These are phyloP conservation scores for Pezicula neosporulosa DNA, from an alignment of 2,329 filamentous ascomycete genomes.

Conservation along the genomic window DNA sequence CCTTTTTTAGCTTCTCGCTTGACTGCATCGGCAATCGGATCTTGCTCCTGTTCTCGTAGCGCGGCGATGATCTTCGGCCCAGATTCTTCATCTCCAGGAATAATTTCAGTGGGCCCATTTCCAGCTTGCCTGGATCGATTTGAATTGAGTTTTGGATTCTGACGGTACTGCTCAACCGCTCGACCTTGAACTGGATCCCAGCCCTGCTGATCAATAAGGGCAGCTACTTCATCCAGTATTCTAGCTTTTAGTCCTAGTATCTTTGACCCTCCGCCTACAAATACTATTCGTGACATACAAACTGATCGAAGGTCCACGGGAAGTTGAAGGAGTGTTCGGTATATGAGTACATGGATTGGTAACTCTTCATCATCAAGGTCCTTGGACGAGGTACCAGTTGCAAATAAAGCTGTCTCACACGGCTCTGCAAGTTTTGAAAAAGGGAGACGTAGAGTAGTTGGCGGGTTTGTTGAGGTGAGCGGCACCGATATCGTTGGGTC, in stretches of 20 bases:
- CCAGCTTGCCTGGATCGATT: conserved; percentile 17
- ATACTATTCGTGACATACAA: conserved; percentile 86
- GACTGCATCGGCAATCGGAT: conserved; percentile 57
- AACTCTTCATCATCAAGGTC: conserved; percentile 85
- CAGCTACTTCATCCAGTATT: conserved; percentile 70
- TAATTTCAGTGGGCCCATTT: conserved; percentile 14
- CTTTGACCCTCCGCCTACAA: conserved; percentile 76
- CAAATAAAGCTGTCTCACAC: conserved; percentile 74
- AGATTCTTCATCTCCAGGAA: conserved; percentile 2
- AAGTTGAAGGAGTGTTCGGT: conserved; percentile 69
- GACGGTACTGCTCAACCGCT: conserved; percentile 52
- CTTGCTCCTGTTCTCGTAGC: conserved; percentile 41
- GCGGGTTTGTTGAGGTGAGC: conserved; percentile 38
- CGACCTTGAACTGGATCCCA: conserved; percentile 78
- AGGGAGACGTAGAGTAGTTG: conserved; percentile 58
- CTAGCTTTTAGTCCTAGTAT: conserved; percentile 78
- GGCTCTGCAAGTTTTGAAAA: conserved; percentile 71
- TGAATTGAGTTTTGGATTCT: conserved; percentile 24
- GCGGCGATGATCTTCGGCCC: conserved; percentile 8
- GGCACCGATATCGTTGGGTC: conserved; percentile 35
- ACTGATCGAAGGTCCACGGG: conserved; percentile 78
- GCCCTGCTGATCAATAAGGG: conserved; percentile 62
- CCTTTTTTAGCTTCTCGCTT: conserved; percentile 39
- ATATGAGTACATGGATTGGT: conserved; percentile 72
- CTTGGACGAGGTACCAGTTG: conserved; percentile 43